Conservation (phyloP, 257 asterid species). For the Phtheirospermum japonicum region DNA sequence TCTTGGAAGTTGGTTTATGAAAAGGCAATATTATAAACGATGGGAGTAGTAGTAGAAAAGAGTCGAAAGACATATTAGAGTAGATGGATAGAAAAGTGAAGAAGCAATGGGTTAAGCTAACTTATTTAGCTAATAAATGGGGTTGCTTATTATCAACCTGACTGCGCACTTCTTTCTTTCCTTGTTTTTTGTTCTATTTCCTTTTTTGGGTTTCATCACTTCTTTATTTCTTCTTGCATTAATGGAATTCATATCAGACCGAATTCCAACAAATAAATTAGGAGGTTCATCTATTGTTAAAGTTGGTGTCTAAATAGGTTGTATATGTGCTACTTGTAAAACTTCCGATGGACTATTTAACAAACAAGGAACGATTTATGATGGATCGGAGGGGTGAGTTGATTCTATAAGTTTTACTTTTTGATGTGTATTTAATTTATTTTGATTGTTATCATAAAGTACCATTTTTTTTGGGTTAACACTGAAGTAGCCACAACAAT, state of each 20-base stretch:
- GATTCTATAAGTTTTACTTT: background rate
- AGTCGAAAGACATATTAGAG: background rate
- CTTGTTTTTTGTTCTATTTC: background rate
- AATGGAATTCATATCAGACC: background rate
- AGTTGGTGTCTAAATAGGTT: conserved; percentile 6
- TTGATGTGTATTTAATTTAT: conserved; percentile 3
- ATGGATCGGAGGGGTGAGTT: background rate
- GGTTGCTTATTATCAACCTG: background rate
- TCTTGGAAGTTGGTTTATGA: too few relatives aligned
- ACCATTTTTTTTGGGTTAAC: conserved; percentile 13
- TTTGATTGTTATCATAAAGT: background rate
- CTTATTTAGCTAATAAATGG: too few relatives aligned
- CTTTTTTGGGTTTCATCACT: background rate
- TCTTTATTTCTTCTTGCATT: conserved; percentile 8
- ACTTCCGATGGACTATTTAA: background rate
- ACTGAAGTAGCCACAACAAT: background rate
- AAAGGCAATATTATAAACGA: background rate
- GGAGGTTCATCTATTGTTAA: conserved; percentile 10
- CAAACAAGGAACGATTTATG: conserved; percentile 8
- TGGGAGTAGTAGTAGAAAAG: background rate
- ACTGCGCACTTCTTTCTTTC: background rate
- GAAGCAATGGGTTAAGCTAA: background rate
- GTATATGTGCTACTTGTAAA: background rate
- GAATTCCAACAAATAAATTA: background rate
- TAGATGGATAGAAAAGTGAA: background rate